Evolutionary conservation across 2,329 filamentous ascomycete genomes (phyloP), one percentile per base, ranked within the genome.

Genomic region (Hymenoscyphus albidus): DNA sequence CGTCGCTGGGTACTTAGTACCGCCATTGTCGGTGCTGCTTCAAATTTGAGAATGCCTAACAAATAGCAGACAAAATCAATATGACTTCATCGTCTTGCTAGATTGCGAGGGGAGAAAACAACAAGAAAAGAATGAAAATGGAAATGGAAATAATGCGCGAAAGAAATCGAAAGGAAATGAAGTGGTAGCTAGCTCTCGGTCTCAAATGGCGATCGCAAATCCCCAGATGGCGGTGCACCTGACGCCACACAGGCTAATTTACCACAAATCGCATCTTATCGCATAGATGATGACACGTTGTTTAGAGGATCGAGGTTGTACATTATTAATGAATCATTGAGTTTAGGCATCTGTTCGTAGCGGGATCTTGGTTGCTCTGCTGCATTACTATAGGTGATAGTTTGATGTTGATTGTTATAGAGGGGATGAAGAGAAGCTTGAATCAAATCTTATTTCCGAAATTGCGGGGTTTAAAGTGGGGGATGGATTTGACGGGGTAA

Each of bases 211-310:
- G 18, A 18, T 27, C 22, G 31, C 14, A 56, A 12, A 32, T 27
- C 27, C 54, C 31, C 10, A 56, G 27, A 57, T 38, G 35, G 31
- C 27, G 55, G 27, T 16, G 31, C 35, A 35, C 35, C 51, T 58
- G 60, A 56, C 16, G 32, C 56, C 40, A 31, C 54, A 51, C 61
- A 63, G 61, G 22, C 61, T 63, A 63, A 63, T 63, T 38, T 59
- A 59, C 61, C 58, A 40, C 61, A 40, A 63, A 63, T 63, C 39
- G 58, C 40, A 44, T 38, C 22, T 63, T 42, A 63, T 63, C 16
- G 39, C 42, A 16, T 55, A 14, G 61, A 63, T 58, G 55, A 63
- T 51, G 56, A 56, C 61, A 63, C 56, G 13, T 58, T 58, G 48
- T 22, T 22, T 54, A 54, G 48, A 54, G 13, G 12, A 13, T 27